Percentiles rank a stretch among this genome's conserved stretches.
Conservation (phyloP, 768 basidiomycete species). For the Lanmaoa pseudosensibilis region DNA sequence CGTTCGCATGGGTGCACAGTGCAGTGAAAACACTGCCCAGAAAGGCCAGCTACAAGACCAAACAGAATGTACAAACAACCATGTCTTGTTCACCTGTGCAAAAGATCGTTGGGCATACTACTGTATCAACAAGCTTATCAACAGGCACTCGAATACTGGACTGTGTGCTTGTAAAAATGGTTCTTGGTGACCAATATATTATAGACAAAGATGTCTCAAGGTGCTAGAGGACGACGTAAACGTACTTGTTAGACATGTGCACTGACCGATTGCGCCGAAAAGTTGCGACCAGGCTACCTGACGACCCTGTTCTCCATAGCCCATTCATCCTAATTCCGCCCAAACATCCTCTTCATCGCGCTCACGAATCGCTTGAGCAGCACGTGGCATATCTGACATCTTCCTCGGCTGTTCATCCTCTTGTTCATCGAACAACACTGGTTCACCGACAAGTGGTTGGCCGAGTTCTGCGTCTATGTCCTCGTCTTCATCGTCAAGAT, state of each 20-base stretch:
- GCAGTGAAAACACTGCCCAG: neutral
- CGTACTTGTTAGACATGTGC: neutral
- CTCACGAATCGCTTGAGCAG: constrained; percentile 51
- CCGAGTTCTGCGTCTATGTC: constrained; percentile 51
- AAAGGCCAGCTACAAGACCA: neutral
- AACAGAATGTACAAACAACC: neutral
- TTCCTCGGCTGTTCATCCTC: constrained; percentile 32
- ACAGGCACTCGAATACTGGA: neutral
- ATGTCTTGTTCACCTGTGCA: neutral
- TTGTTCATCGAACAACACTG: constrained; percentile 63
- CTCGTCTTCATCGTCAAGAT: constrained; percentile 63
- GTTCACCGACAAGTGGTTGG: constrained; percentile 57
- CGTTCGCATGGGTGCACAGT: neutral
- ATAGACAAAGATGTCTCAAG: neutral
- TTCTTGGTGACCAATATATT: neutral
- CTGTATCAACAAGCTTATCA: neutral
- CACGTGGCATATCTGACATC: constrained; percentile 60
- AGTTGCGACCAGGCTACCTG: neutral
- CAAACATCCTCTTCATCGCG: constrained; percentile 70
- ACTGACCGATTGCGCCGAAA: neutral
- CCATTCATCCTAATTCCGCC: constrained; percentile 57
- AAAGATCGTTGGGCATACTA: neutral
- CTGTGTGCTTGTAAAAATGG: neutral
- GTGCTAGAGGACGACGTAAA: neutral
- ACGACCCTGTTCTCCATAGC: neutral